phyloP scores from a whole-genome alignment of 805 yeast species.

The Lachancea quebecensis region DNA sequence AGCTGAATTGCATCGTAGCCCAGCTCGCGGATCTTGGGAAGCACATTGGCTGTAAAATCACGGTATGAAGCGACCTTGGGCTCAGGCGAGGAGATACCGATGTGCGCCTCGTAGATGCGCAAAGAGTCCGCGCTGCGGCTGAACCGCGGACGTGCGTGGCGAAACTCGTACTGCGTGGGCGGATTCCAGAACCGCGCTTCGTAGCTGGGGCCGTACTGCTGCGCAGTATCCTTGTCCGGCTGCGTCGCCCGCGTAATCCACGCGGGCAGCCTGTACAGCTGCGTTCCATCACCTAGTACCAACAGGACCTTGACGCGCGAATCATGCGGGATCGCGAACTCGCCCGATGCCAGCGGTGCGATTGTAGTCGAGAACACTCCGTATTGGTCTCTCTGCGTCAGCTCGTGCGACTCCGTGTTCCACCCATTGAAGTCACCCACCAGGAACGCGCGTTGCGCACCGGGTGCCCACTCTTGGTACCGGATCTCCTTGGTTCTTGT shows the following conservation, averaged over 20 bases:
- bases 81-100: constrained; percentile 90
- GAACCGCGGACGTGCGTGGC: constrained; percentile 55
- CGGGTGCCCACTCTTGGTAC: constrained; percentile 86
- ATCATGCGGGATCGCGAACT: constrained; percentile 70
- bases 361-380: constrained; percentile 64
- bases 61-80: constrained; percentile 77
- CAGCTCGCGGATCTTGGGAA: constrained; percentile 77
- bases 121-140: constrained; percentile 39
- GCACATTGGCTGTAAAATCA: constrained; percentile 70
- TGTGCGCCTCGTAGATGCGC: constrained; percentile 90
- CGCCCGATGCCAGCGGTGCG: constrained; percentile 39
- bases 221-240: constrained; percentile 47
- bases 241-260: constrained; percentile 83
- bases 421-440: constrained; percentile 91
- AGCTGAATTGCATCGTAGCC: constrained; percentile 92
- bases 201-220: constrained; percentile 41
- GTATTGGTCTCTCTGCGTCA: constrained; percentile 50
- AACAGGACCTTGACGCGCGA: constrained; percentile 68
- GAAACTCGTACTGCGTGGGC: constrained; percentile 46
- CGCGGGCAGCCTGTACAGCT: constrained; percentile 77
- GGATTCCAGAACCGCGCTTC: constrained; percentile 97
- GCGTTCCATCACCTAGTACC: constrained; percentile 58
- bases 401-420: constrained; percentile 50
- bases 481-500: constrained; percentile 43
- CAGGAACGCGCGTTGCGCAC: constrained; percentile 66